phyloP scores from a whole-genome alignment of 805 yeast genomes.

The Pichia nanzhaoensis region DNA sequence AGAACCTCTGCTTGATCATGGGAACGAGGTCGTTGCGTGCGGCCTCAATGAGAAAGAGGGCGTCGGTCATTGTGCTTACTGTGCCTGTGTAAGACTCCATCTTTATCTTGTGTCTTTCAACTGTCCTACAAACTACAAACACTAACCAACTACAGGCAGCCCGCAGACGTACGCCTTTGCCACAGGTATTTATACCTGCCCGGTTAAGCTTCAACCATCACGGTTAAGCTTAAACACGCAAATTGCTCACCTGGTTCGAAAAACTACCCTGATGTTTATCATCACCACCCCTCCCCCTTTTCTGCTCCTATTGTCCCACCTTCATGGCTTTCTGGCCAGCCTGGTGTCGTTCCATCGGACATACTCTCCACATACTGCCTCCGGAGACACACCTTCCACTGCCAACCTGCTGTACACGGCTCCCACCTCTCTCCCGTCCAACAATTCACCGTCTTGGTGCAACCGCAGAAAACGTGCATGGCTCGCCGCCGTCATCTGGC shows the following conservation, averaged over 20 bases:
- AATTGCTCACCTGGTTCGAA: too few species aligned
- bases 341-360: constrained; percentile 38
- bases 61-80: constrained; percentile 52
- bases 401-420: constrained; percentile 61
- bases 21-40: constrained; percentile 51
- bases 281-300: too few species aligned
- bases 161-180: too few species aligned
- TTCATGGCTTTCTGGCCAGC: too few species aligned
- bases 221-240: too few species aligned
- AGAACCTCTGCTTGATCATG: constrained; percentile 50
- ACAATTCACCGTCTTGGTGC: constrained; percentile 48
- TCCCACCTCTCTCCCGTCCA: constrained; percentile 71
- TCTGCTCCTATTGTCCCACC: too few species aligned
- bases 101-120: too few species aligned
- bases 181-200: too few species aligned
- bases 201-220: too few species aligned
- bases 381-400: constrained; percentile 49
- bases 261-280: too few species aligned
- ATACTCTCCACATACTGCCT: constrained; percentile 58
- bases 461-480: constrained; percentile 59
- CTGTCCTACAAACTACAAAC: too few species aligned
- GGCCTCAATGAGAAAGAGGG: constrained; percentile 60
- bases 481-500: constrained; percentile 53
- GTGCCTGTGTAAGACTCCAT: constrained; percentile 61
- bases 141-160: too few species aligned